Evolutionary conservation across 768 basidiomycete species (phyloP), one percentile per base, ranked within the genome.

Genomic region (Hygrophoropsis aurantiaca): DNA sequence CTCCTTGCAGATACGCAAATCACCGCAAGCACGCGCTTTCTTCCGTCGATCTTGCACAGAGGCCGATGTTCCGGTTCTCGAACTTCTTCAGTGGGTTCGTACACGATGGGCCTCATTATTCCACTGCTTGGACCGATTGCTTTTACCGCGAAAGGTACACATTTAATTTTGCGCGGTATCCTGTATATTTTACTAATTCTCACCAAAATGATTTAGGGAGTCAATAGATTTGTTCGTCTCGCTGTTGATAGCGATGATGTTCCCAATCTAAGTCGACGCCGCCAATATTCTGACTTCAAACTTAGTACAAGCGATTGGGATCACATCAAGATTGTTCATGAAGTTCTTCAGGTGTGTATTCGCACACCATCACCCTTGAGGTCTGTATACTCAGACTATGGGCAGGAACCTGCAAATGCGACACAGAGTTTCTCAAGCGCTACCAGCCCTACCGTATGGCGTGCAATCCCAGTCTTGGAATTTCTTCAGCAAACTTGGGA

Each of bases 41-140:
- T 60, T 66, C 32, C 21, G 32, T n/a, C n/a, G n/a, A n/a, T n/a
- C n/a, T n/a, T n/a, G n/a, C n/a, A n/a, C n/a, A n/a, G n/a, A n/a
- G n/a, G 58, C 51, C 23, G 37, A 44, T n/a, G 39, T 66, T 16
- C 42, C 40, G 11, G n/a, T 41, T n/a, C 54, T 63, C 34, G 49
- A 63, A 42, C 61, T 67, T 24, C 50, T 66, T 25, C 55, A 57
- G 44, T 68, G 58, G 58, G 42, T 66, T 33, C 30, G 51, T 32
- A 68, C 61, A 26, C 44, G 49, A 2, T 68, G 65, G 65, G 62
- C 54, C 15, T 65, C 60, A n/a, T 51, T 65, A 47, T 57, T 56
- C 40, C 23, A 40, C 3, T 25, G 24, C 24, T 41, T 41, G 40
- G 40, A 41, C 24, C 47, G 37, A 32, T 23, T 37, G 41, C 46